Conservation (phyloP, 305 asterid species). For the Petunia hybrid region DNA sequence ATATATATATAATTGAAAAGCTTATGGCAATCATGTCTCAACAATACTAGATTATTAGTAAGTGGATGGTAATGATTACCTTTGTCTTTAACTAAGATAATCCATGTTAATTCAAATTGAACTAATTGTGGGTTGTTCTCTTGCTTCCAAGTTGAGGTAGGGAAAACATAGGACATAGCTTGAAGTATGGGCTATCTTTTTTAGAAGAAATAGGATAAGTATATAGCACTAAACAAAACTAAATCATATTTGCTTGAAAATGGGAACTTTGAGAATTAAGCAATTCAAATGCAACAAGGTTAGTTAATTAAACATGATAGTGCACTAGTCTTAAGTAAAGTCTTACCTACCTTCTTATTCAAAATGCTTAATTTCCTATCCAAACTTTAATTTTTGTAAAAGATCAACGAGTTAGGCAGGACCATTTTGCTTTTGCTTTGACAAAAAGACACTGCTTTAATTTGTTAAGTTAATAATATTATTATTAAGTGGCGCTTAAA, state of each 20-base stretch:
- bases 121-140: background rate
- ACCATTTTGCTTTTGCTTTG: constrained; percentile 24
- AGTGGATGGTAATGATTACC: background rate
- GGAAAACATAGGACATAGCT: constrained; percentile 18
- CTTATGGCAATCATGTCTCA: constrained; percentile 15
- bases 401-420: constrained; percentile 19
- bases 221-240: constrained; percentile 11
- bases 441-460: constrained; percentile 8
- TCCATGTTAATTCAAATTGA: background rate
- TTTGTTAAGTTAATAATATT: background rate
- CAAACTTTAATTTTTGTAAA: background rate
- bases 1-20: background rate
- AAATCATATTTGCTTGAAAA: constrained; percentile 38
- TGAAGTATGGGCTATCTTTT: constrained; percentile 23
- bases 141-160: constrained; percentile 23
- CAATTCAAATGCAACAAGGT: constrained; percentile 38
- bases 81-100: background rate
- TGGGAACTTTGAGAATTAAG: constrained; percentile 42
- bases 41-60: background rate
- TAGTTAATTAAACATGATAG: constrained; percentile 30
- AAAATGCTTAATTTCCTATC: constrained; percentile 36
- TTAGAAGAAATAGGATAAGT: constrained; percentile 23
- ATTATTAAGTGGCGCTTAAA: background rate
- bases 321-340: constrained; percentile 1
- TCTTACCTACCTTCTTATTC: constrained; percentile 37